These are phyloP conservation scores for Plasmodium gallinaceum DNA, from an alignment of 169 alveolate species.

Conservation along the genomic window DNA sequence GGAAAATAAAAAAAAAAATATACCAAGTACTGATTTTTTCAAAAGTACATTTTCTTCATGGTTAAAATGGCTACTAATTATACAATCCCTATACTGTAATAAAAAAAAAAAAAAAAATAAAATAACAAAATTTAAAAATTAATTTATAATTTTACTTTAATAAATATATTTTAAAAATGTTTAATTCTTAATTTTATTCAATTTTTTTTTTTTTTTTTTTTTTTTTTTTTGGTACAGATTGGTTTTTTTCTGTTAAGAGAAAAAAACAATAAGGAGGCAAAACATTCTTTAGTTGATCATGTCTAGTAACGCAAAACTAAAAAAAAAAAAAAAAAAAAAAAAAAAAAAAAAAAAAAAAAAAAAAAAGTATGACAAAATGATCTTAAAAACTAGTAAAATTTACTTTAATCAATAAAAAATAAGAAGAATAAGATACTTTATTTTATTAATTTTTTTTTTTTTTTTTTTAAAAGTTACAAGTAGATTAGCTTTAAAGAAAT, in stretches of 20 bases:
- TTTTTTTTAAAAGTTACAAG: slow-evolving; percentile 1
- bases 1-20: no score
- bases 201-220: not conserved
- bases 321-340: not conserved
- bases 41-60: slow-evolving; percentile 47
- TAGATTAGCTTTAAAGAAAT: slow-evolving; percentile 54
- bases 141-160: no score
- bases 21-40: slow-evolving; percentile 72
- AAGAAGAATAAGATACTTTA: not conserved
- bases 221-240: not conserved
- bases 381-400: no score
- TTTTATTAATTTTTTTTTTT: not conserved
- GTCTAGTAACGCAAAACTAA: slow-evolving; percentile 67
- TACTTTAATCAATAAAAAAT: no score
- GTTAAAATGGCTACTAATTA: slow-evolving; percentile 62
- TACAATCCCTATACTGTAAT: slow-evolving; percentile 52
- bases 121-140: not conserved
- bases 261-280: slow-evolving; percentile 60
- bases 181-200: not conserved
- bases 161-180: not conserved
- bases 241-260: slow-evolving; percentile 37
- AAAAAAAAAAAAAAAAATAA: slow-evolving; percentile 14
- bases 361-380: not conserved
- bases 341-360: not conserved
- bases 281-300: slow-evolving; percentile 51